Evolutionary conservation across 306 rosid genomes (phyloP).

Genomic region (Datisca glomerata): DNA sequence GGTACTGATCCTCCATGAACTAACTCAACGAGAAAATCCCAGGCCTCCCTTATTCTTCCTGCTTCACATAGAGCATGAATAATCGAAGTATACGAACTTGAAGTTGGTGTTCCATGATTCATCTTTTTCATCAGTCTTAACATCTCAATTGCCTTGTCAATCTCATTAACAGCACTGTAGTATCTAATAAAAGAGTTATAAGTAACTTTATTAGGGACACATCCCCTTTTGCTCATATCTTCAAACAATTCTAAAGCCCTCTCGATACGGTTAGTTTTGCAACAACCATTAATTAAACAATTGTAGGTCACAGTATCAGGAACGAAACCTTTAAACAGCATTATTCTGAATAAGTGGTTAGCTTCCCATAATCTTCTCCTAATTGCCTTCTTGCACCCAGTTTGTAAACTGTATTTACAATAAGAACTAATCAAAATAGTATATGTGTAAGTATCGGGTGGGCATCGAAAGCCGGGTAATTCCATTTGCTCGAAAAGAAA

Average conservation of each 20-base stretch:
- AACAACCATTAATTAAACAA: constrained; percentile 78
- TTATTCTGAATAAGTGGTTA: constrained; percentile 56
- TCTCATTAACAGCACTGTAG: constrained; percentile 68
- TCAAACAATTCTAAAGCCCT: constrained; percentile 72
- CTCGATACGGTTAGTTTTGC: constrained; percentile 52
- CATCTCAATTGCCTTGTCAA: constrained; percentile 60
- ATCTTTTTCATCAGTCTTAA: constrained; percentile 46
- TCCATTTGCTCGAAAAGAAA: constrained; percentile 77
- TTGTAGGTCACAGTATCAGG: constrained; percentile 89
- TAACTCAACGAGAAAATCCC: constrained; percentile 56
- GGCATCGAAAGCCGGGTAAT: constrained; percentile 70
- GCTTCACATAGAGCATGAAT: constrained; percentile 67
- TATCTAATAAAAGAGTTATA: constrained; percentile 65
- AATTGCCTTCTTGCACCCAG: constrained; percentile 68
- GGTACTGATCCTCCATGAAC: constrained; percentile 58
- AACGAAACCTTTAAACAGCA: constrained; percentile 63
- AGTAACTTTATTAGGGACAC: constrained; percentile 60
- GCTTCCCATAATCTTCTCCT: constrained; percentile 82
- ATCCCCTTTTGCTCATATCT: constrained; percentile 62
- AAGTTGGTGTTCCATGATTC: constrained; percentile 41
- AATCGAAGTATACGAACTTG: constrained; percentile 71
- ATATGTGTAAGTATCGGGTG: constrained; percentile 64
- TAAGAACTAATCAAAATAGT: constrained; percentile 61
- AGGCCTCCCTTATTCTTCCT: constrained; percentile 52
- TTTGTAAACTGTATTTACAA: constrained; percentile 48